Base-by-base conservation (phyloP, 495 filamentous ascomycete species). In the Podospora australis region DNA sequence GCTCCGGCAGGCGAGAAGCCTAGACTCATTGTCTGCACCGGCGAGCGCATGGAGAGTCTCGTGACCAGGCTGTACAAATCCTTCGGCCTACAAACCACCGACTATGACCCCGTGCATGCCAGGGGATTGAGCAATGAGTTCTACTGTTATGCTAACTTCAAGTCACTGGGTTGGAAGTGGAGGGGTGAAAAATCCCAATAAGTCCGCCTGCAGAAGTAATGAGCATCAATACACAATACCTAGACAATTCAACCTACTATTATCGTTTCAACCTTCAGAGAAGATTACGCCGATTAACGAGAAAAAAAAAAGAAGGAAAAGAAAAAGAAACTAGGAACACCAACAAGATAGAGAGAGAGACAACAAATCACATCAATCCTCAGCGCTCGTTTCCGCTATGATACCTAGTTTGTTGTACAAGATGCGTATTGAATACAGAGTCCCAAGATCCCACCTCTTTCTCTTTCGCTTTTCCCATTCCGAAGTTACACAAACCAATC, bases 81-180 rank as follows among this genome's bases (percentile, higher is more conserved):
- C 16, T 62, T 72, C 21, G 76, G 77, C 1, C 54, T 77, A 7
- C 55, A 52, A 25, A 80, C 77, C 14, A 88, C 84, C 14, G 72
- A 70, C 13, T 79, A 77, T 56, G 75, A 83, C 48, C 79, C 80
- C 0, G 59, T 69, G 46, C 87, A 91, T 59, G 70, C 77, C 16
- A 79, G 81, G 46, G 80, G 78, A 10, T 64, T 91, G 34, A 82
- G 81, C 58, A 91, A 91, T 58, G 83, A 85, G 68, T 91, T 89
- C 58, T 70, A 77, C 51, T 88, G 85, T 61, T 89, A 87, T 50
- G 78, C 84, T 3, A 87, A 86, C 52, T 89, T 83, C 49, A 79
- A 86, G 62, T 70, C 78, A 5, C 65, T 60, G 6, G 59, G 49
- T 1, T 84, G 86, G 78, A 68, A 58, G 39, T 78, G 66, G 63